phyloP scores from a whole-genome alignment of 345 rosid species.

The Passiflora organensis region DNA sequence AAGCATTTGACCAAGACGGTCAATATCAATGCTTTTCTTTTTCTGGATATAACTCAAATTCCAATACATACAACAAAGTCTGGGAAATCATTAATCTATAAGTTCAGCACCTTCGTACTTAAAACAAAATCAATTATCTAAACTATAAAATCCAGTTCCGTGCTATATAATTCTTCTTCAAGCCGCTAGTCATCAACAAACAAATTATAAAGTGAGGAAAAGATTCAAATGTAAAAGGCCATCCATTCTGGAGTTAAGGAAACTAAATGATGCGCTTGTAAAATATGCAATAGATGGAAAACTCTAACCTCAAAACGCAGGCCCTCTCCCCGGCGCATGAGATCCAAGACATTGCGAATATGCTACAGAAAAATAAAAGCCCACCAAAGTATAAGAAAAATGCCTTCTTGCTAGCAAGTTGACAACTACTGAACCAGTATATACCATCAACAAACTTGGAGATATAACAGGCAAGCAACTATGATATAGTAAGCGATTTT shows the following conservation, averaged over 20 bases:
- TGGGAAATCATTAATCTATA: too few relatives aligned
- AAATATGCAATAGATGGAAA: not conserved
- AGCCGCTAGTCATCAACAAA: too few relatives aligned
- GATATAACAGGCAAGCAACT: not conserved
- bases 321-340: constrained; percentile 79
- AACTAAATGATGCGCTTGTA: not conserved
- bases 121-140: too few relatives aligned
- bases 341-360: constrained; percentile 74
- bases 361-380: constrained; percentile 26
- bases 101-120: too few relatives aligned
- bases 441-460: too few relatives aligned
- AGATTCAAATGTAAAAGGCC: not conserved
- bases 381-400: not conserved
- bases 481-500: not conserved
- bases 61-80: too few relatives aligned
- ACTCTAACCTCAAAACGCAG: constrained; percentile 68
- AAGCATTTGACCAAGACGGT: too few relatives aligned
- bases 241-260: not conserved
- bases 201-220: not conserved
- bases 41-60: too few relatives aligned
- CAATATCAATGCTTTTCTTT: too few relatives aligned
- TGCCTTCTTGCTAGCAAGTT: not conserved
- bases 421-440: too few relatives aligned
- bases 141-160: too few relatives aligned
- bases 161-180: too few relatives aligned